Percentiles rank a stretch among this genome's conserved stretches.
These are phyloP conservation scores for Pichia rugopelliculosa DNA, from an alignment of 805 yeast species.

Conservation along the genomic window DNA sequence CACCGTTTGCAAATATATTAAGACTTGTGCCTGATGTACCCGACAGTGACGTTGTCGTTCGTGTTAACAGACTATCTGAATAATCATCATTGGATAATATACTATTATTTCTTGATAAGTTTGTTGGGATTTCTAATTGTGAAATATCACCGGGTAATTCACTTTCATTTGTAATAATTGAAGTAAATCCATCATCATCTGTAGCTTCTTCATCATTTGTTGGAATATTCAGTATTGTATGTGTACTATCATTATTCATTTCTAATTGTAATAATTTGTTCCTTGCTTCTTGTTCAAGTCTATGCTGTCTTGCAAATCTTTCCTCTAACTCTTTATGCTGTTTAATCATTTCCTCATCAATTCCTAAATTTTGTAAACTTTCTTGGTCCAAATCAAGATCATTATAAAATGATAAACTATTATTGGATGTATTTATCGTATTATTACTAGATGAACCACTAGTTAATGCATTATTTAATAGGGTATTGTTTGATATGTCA, in stretches of 20 bases:
- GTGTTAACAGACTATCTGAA: conserved; percentile 1
- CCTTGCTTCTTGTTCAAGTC: background rate
- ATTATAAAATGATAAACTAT: background rate
- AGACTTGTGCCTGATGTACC: conserved; percentile 2
- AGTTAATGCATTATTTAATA: too few relatives aligned
- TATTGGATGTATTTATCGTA: background rate
- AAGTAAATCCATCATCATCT: background rate
- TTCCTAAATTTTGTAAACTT: conserved; percentile 4
- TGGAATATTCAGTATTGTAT: background rate
- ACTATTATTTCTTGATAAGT: conserved; percentile 2
- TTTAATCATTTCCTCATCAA: conserved; percentile 6
- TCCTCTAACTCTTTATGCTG: conserved; percentile 6
- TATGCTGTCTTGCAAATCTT: conserved; percentile 1
- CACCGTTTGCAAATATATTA: background rate
- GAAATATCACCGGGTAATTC: conserved; percentile 3
- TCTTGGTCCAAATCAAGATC: conserved; percentile 3
- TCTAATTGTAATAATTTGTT: background rate
- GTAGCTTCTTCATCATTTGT: background rate
- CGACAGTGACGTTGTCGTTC: background rate
- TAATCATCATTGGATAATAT: background rate
- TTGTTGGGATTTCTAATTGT: conserved; percentile 8
- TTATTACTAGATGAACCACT: background rate
- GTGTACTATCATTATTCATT: background rate
- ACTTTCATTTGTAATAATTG: background rate
- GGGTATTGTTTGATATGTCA: background rate